Evolutionary conservation across 2,329 filamentous ascomycete genomes (phyloP), one percentile per base, ranked within the genome.

Genomic region (Claviceps sp.): DNA sequence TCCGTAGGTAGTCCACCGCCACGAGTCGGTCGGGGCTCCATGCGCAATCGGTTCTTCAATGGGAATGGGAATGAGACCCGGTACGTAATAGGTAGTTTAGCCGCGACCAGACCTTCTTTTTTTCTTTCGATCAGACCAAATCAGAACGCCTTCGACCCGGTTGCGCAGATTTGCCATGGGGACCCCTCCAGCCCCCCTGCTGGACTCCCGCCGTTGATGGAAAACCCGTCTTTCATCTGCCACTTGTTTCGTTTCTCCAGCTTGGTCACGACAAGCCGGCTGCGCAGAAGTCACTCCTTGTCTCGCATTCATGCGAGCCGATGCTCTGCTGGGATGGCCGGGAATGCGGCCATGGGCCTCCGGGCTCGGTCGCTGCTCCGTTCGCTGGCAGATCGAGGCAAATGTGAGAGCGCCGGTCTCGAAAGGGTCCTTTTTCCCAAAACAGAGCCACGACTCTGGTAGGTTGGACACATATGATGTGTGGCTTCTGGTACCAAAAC

Each of bases 191-290:
- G 8, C 13, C 5, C 39, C 40, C 44, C 26, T 34, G 26, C 45
- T 36, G 26, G 48, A 26, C 26, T 43, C 48, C 40, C 39, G 48
- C 40, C 39, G 48, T 45, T 50, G 49, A 45, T 49, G 49, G 49
- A 45, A 38, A 50, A 26, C 29, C 40, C 7, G 13, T 23, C 20
- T 43, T 45, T 38, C 5, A 38, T 34, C 42, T 23, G 42, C 22
- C 49, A 38, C 40, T 50, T 50, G 49, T 50, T 50, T 50, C 48
- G 48, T 38, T 22, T 45, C 40, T 37, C 26, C 40, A 50, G 8
- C 11, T 34, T 34, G 23, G 23, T 23, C 48, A 50, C 39, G 47
- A 29, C 48, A 45, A 44, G 23, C 22, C 42, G 26, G 17, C 34
- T 17, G n/a, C 23, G 26, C 38, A 34, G 44, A 34, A 34, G 29